Evolutionary conservation across 2,329 filamentous ascomycete genomes (phyloP), one percentile per base, ranked within the genome.

Genomic region (Xylaria sp.): DNA sequence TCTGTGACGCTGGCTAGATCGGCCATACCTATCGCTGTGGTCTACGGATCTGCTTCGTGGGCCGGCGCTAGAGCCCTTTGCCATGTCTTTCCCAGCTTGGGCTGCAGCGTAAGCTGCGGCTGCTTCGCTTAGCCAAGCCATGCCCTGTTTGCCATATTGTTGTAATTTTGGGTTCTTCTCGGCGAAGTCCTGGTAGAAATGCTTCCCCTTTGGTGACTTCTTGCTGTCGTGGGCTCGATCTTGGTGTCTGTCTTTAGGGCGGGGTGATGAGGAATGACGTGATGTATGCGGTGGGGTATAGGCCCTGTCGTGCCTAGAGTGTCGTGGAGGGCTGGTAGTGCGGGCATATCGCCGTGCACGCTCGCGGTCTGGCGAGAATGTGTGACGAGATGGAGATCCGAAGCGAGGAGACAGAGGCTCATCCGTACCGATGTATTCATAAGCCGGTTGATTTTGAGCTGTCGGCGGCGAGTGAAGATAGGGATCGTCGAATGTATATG

Each of bases 371-470:
- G 70, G 67, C 5, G 68, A 67, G 25, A 35, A 62, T 29, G 47
- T 40, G 17, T 53, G 68, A 33, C 48, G 67, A 9, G 61, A 38
- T n/a, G 69, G 58, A 19, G 68, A 55, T 31, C 23, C 37, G 13
- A 10, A 27, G 25, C 19, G 27, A 17, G 25, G 29, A 38, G 60
- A 13, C 48, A 58, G 19, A 25, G 68, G 62, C 48, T 72, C 71
- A 21, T 73, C 71, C 17, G 72, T 72, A 40, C 71, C 72, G 43
- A 73, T 54, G 38, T 73, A 73, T 52, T 73, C 71, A 51, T 71
- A 73, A n/a, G 54, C 62, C 4, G 69, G 60, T 21, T 25, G 43
- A 11, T 48, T 57, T 21, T 48, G 52, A 25, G 48, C 10, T 11
- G 54, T 60, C 17, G 69, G 66, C 27, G 68, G 67, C 9, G 68